These are phyloP conservation scores for Breviolum minutum DNA, from an alignment of 73 alveolate species.

Conservation along the genomic window DNA sequence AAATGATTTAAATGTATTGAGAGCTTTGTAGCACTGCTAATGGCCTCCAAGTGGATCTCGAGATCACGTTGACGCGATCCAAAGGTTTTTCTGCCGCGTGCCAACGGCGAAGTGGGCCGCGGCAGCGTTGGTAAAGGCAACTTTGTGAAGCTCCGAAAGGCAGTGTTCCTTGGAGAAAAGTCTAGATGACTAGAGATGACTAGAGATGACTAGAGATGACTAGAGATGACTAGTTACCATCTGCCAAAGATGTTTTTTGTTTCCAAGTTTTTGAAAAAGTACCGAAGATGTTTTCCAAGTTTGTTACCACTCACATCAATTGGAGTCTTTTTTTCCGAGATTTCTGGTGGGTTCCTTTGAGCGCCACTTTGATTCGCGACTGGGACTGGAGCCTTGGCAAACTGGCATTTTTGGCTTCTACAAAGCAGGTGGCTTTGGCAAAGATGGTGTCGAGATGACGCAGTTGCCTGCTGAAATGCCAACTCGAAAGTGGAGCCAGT, in stretches of 20 bases:
- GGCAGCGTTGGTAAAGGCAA: conserved; percentile 49
- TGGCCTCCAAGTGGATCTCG: not conserved
- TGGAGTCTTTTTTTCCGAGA: not conserved
- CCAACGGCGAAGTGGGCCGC: conserved; percentile 61
- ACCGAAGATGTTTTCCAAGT: not conserved
- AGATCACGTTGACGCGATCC: not conserved
- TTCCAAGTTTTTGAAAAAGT: too few species aligned
- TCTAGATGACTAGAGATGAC: too few species aligned
- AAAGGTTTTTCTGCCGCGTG: conserved; percentile 76
- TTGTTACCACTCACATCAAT: not conserved
- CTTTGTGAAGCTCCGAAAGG: conserved; percentile 45
- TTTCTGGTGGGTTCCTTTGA: conserved; percentile 72
- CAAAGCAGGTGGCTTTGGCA: not conserved
- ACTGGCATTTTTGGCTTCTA: conserved; percentile 80
- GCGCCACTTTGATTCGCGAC: conserved; percentile 57
- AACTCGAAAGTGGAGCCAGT: too few species aligned
- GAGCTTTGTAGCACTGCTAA: not conserved
- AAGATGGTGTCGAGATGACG: not conserved
- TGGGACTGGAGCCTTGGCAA: conserved; percentile 88
- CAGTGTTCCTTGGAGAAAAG: conserved; percentile 11
- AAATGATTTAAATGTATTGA: not conserved
- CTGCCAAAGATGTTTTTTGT: too few species aligned
- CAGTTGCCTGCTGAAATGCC: too few species aligned
- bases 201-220: too few species aligned
- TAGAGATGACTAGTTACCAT: too few species aligned